A percentile compares a stretch with the other conserved stretches of the same genome.
These are phyloP conservation scores for Leccinum rimulosum DNA, from an alignment of 768 basidiomycete genomes.

Conservation along the genomic window DNA sequence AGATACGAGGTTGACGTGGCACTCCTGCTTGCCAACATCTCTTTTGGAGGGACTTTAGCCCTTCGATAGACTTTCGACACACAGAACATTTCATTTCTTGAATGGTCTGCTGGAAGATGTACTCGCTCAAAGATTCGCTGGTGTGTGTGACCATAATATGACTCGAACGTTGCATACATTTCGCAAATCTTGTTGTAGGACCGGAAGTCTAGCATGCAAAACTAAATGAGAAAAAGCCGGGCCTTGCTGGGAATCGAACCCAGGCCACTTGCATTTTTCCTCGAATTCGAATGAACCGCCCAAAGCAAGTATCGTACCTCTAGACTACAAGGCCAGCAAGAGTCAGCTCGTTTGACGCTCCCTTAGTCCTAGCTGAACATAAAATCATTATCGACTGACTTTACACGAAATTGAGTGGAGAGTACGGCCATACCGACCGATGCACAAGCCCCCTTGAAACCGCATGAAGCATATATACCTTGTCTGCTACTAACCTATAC, in stretches of 20 bases:
- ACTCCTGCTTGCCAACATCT: neutral
- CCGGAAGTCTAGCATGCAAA: neutral
- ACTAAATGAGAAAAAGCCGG: conserved; percentile 6
- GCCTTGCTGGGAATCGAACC: conserved; percentile 42
- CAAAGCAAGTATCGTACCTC: conserved; percentile 36
- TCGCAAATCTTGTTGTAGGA: neutral
- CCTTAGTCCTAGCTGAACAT: neutral
- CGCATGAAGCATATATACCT: neutral
- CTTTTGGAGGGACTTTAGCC: neutral
- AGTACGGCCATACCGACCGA: neutral
- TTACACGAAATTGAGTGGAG: neutral
- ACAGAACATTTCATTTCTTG: neutral
- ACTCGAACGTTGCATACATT: neutral
- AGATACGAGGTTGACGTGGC: neutral
- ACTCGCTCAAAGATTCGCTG: neutral
- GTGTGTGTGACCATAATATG: neutral
- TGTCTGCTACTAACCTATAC: neutral
- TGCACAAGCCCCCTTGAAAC: neutral
- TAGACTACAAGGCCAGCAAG: conserved; percentile 30
- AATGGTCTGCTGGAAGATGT: neutral
- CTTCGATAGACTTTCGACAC: neutral
- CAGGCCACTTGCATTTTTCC: conserved; percentile 35
- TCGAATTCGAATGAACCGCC: conserved; percentile 3
- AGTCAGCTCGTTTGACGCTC: neutral
- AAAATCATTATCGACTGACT: neutral